A percentile compares a stretch with the other conserved stretches of the same genome.
Evolutionary conservation across 2,329 filamentous ascomycete genomes (phyloP).

Genomic region (Cytospora schulzeri): DNA sequence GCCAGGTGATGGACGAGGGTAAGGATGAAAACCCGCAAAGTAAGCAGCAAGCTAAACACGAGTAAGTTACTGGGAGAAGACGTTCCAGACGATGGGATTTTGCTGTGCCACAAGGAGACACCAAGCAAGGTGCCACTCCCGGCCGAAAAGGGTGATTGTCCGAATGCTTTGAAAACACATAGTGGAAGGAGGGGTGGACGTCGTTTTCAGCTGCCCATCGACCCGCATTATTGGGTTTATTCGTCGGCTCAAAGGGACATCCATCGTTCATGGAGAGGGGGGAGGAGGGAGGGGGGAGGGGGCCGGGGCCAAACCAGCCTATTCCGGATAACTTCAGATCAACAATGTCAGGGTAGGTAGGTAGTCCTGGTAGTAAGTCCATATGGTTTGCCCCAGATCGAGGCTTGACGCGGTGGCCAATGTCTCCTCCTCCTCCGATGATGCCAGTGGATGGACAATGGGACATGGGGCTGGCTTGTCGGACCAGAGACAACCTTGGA

Average conservation of each 20-base stretch:
- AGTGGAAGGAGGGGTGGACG: not conserved
- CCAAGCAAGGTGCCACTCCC: not conserved
- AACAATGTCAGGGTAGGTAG: not conserved
- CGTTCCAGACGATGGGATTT: slow-evolving; percentile 8
- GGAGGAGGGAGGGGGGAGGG: not conserved
- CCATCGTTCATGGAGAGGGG: slow-evolving; percentile 5
- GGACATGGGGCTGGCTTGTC: not conserved
- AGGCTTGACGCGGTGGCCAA: not conserved
- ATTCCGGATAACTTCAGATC: slow-evolving; percentile 1
- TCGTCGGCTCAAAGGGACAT: not conserved
- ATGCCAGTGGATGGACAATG: not conserved
- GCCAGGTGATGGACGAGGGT: not conserved
- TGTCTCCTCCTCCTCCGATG: not conserved
- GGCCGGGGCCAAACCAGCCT: slow-evolving; percentile 5
- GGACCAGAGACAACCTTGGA: no score
- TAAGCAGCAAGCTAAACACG: not conserved
- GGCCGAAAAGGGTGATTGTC: not conserved
- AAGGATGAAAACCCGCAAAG: no score
- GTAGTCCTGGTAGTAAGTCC: no score
- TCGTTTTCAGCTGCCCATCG: slow-evolving; percentile 20
- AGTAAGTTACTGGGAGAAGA: not conserved
- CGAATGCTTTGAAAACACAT: not conserved
- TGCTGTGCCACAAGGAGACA: slow-evolving; percentile 12
- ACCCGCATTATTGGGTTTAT: slow-evolving; percentile 16
- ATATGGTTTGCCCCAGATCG: not conserved